These are phyloP conservation scores for Kuraishia floccosa DNA, from an alignment of 805 yeast species.

Conservation along the genomic window DNA sequence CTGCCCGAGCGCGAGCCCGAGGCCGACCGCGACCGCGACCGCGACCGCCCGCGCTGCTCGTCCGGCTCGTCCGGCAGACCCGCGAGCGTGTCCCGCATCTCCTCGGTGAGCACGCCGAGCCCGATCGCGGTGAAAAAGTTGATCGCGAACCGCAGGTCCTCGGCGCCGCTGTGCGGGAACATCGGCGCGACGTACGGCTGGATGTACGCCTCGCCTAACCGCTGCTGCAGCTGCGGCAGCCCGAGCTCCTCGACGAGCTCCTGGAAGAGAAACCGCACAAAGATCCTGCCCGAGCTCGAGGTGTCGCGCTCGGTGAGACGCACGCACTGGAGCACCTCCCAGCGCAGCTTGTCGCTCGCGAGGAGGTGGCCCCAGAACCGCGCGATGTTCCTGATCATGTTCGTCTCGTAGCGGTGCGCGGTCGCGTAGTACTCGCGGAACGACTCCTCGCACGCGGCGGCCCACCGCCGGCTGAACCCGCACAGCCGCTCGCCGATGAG, in stretches of 20 bases:
- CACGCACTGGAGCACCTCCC: slow-evolving; percentile 47
- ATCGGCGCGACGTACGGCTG: slow-evolving; percentile 40
- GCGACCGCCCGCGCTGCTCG: slow-evolving; percentile 8
- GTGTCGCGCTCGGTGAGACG: slow-evolving; percentile 61
- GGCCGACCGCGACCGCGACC: slow-evolving; percentile 1
- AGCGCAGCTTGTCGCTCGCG: slow-evolving; percentile 55
- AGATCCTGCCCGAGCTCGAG: slow-evolving; percentile 71
- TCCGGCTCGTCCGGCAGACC: slow-evolving; percentile 12
- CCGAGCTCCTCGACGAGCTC: slow-evolving; percentile 77
- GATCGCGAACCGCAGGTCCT: slow-evolving; percentile 62
- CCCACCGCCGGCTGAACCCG: slow-evolving; percentile 44
- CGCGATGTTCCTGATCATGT: slow-evolving; percentile 68
- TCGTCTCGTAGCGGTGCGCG: slow-evolving; percentile 60
- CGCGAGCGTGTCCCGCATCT: slow-evolving; percentile 44
- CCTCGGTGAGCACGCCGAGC: slow-evolving; percentile 72
- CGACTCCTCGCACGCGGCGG: slow-evolving; percentile 31
- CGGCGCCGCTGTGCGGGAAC: slow-evolving; percentile 47
- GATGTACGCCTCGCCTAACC: slow-evolving; percentile 42
- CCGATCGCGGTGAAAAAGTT: slow-evolving; percentile 93
- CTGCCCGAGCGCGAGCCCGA: slow-evolving; percentile 8
- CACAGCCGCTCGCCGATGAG: slow-evolving; percentile 60
- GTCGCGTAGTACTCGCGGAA: slow-evolving; percentile 47
- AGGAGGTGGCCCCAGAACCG: slow-evolving; percentile 79
- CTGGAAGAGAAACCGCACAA: slow-evolving; percentile 70
- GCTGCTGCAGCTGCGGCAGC: slow-evolving; percentile 28